Base-by-base conservation (phyloP, 169 alveolate species). In the Perkinsus marinus region DNA sequence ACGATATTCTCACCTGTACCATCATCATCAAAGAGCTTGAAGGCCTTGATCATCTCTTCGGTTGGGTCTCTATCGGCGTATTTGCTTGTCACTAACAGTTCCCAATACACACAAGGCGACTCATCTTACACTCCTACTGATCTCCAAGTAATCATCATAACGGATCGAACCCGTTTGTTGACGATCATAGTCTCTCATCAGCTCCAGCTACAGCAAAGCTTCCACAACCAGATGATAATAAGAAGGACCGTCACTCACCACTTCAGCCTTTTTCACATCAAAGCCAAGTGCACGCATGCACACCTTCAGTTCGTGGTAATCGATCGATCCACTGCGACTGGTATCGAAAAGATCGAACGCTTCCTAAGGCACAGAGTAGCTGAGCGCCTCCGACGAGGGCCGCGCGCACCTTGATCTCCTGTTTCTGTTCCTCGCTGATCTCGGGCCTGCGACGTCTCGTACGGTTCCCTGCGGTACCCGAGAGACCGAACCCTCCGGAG, bases 271-370 rank as follows among this genome's bases (percentile, higher is more conserved):
- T 95, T 98, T 98, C 34, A 98, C 98, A 89, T 98, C 99, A 93
- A 98, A 98, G 3, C 99, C 99, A 39, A 98, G 96, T 0, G 99
- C 99, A 90, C 99, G 94, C 99, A 98, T 98, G n/a, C 99, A 99
- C 30, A 98, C 99, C 96, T 98, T 99, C 39, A 99, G 96, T 93
- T 99, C 99, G 95, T 98, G 98, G 89, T 97, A 96, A 92, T 98
- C 99, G 41, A 98, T 98, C 91, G 92, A 96, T 34, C 99, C 99
- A 34, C 99, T 96, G 39, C 99, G 98, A 92, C 98, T 98, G 17
- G 99, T 97, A 94, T 99, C 99, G 94, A 99, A 98, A 57, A 99
- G 95, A 92, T 98, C 99, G 95, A 99, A 99, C 68, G 99, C 99
- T 93, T 99, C 99, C 92, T 97, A 36, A 79, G 39, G 10, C 13